Conservation (phyloP, 2,329 filamentous ascomycete species). For the Ceratocystis papillata region DNA sequence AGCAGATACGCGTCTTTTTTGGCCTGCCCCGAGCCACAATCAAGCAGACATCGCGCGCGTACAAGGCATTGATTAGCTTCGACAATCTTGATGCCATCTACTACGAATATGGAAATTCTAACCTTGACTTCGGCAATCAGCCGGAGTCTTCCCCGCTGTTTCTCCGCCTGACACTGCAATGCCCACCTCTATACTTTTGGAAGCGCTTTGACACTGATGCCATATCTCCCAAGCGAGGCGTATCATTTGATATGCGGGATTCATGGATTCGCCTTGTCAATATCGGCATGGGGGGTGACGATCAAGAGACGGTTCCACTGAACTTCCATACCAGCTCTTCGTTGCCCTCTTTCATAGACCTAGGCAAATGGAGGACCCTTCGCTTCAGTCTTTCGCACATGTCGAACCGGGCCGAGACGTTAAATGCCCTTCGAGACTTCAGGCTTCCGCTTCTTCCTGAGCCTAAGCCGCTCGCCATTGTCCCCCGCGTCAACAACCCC, state of each 20-base stretch:
- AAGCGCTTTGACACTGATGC: slow-evolving; percentile 29
- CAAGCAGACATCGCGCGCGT: slow-evolving; percentile 25
- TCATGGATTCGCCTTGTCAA: slow-evolving; percentile 43
- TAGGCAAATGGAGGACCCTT: slow-evolving; percentile 49
- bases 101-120: slow-evolving; percentile 24
- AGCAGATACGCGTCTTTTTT: slow-evolving; percentile 21
- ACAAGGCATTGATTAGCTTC: slow-evolving; percentile 39
- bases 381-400: slow-evolving; percentile 35
- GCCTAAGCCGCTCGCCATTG: background rate
- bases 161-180: slow-evolving; percentile 35
- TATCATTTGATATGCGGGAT: slow-evolving; percentile 33
- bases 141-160: slow-evolving; percentile 27
- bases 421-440: slow-evolving; percentile 54
- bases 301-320: slow-evolving; percentile 29
- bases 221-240: background rate
- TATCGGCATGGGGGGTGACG: slow-evolving; percentile 28
- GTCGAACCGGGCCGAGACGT: slow-evolving; percentile 33
- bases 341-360: slow-evolving; percentile 36
- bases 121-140: background rate
- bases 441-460: slow-evolving; percentile 37
- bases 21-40: background rate
- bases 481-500: background rate
- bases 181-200: slow-evolving; percentile 41
- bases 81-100: slow-evolving; percentile 38
- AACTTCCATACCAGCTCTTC: slow-evolving; percentile 33